These are phyloP conservation scores for Dionaea muscipula DNA, from an alignment of 179 eudicot species.

Conservation along the genomic window DNA sequence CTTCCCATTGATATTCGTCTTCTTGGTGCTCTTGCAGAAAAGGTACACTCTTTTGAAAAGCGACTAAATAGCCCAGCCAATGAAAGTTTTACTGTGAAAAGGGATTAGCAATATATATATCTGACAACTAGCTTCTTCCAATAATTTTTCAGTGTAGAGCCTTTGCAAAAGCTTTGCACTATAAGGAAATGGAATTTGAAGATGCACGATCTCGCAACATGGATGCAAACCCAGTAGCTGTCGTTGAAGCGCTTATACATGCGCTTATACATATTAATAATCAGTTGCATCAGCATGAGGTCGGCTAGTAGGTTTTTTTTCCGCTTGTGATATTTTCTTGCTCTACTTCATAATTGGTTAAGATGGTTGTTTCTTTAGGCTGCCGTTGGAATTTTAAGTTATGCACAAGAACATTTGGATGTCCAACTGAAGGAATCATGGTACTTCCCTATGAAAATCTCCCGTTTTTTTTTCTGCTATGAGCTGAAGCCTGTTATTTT, in stretches of 20 bases:
- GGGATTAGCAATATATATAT: background rate
- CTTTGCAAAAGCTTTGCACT: conserved; percentile 97
- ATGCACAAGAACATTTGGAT: conserved; percentile 82
- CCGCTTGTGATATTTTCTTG: background rate
- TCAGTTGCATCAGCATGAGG: conserved; percentile 99
- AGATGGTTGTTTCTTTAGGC: conserved; percentile 40
- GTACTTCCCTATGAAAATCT: conserved; percentile 37
- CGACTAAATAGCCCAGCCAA: background rate
- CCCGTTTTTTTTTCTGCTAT: background rate
- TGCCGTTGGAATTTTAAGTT: conserved; percentile 92
- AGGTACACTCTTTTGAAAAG: conserved; percentile 32
- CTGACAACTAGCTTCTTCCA: conserved; percentile 10
- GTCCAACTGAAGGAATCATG: conserved; percentile 96
- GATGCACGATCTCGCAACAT: conserved; percentile 80
- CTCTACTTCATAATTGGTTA: conserved; percentile 8
- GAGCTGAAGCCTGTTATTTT: conserved; percentile 6
- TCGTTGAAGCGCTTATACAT: conserved; percentile 93
- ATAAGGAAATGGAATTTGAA: conserved; percentile 98
- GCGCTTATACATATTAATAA: conserved; percentile 92
- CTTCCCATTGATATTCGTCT: conserved; percentile 98
- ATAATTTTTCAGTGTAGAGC: conserved; percentile 74
- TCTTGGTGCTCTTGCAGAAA: conserved; percentile 98
- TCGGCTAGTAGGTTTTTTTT: conserved; percentile 9
- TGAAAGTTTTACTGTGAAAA: background rate
- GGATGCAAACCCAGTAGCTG: conserved; percentile 92